phyloP scores from a whole-genome alignment of 768 basidiomycete species.

The Termitomyces sp. region DNA sequence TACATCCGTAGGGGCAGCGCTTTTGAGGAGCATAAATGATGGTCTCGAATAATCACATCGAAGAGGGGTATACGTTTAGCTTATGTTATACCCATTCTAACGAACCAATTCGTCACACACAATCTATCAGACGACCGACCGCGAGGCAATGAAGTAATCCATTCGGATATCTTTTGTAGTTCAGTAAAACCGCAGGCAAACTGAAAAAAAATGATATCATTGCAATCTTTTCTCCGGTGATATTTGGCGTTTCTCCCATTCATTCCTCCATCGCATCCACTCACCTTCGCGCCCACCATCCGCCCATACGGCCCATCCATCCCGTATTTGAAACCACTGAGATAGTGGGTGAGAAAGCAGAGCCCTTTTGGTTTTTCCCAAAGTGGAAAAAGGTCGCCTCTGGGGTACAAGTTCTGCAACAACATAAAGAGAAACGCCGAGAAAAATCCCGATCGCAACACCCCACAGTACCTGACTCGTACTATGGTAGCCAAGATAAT shows the following conservation, averaged over 20 bases:
- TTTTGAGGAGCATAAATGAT: not conserved
- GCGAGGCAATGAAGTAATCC: not conserved
- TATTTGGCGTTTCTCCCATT: slow-evolving; percentile 39
- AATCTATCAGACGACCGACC: not conserved
- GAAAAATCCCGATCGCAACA: slow-evolving; percentile 49
- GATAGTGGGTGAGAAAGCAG: slow-evolving; percentile 53
- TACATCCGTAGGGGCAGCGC: too few relatives aligned
- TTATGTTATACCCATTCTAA: not conserved
- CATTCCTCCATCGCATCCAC: slow-evolving; percentile 59
- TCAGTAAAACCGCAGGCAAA: not conserved
- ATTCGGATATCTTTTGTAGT: not conserved
- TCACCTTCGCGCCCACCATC: slow-evolving; percentile 75
- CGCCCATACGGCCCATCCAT: slow-evolving; percentile 77
- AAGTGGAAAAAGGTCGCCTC: slow-evolving; percentile 42
- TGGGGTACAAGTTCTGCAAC: slow-evolving; percentile 54
- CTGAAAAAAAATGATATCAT: slow-evolving; percentile 7
- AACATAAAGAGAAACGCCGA: slow-evolving; percentile 51
- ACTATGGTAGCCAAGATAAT: slow-evolving; percentile 70
- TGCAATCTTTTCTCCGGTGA: slow-evolving; percentile 16
- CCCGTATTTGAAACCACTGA: slow-evolving; percentile 65
- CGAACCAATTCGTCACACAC: not conserved
- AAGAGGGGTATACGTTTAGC: too few relatives aligned
- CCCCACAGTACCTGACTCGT: slow-evolving; percentile 74
- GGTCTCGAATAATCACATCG: not conserved
- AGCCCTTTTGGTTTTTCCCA: slow-evolving; percentile 42